Conservation (phyloP, 768 basidiomycete genomes). For the Mycena sanguinolenta region DNA sequence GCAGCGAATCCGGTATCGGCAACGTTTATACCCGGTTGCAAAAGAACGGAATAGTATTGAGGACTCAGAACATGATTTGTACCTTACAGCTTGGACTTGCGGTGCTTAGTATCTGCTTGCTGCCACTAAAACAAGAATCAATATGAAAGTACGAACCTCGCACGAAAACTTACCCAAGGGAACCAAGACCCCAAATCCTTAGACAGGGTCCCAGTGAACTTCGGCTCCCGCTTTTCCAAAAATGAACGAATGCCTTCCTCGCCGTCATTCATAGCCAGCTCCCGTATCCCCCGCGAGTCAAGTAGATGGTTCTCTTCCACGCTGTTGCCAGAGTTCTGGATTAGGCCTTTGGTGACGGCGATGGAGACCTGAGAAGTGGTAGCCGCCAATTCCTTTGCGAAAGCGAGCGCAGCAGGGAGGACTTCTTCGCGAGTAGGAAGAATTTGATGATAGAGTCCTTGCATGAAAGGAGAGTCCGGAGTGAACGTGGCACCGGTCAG, state of each 20-base stretch:
- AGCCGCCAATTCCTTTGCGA: conserved; percentile 64
- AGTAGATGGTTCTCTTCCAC: conserved; percentile 68
- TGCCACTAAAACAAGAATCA: conserved; percentile 51
- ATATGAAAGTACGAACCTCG: not conserved
- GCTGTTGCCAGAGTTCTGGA: conserved; percentile 63
- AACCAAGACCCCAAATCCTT: conserved; percentile 57
- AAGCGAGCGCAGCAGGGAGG: conserved; percentile 63
- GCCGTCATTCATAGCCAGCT: conserved; percentile 57
- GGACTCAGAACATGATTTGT: too few species aligned
- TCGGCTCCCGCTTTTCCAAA: conserved; percentile 59
- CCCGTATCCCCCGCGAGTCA: conserved; percentile 63
- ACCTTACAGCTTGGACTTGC: conserved; percentile 46
- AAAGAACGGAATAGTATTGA: too few species aligned
- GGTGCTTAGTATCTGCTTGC: conserved; percentile 49
- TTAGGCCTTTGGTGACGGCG: conserved; percentile 64
- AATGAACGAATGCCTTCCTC: conserved; percentile 64
- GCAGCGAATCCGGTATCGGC: too few species aligned
- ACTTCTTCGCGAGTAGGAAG: conserved; percentile 65
- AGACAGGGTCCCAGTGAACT: conserved; percentile 60
- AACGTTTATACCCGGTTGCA: too few species aligned
- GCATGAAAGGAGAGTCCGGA: conserved; percentile 59
- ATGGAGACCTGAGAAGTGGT: conserved; percentile 65
- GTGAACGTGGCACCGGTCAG: conserved; percentile 60
- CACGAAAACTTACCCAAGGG: conserved; percentile 63
- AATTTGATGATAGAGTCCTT: conserved; percentile 60